Conservation (phyloP, 768 basidiomycete genomes). For the Auriculariales sp. region DNA sequence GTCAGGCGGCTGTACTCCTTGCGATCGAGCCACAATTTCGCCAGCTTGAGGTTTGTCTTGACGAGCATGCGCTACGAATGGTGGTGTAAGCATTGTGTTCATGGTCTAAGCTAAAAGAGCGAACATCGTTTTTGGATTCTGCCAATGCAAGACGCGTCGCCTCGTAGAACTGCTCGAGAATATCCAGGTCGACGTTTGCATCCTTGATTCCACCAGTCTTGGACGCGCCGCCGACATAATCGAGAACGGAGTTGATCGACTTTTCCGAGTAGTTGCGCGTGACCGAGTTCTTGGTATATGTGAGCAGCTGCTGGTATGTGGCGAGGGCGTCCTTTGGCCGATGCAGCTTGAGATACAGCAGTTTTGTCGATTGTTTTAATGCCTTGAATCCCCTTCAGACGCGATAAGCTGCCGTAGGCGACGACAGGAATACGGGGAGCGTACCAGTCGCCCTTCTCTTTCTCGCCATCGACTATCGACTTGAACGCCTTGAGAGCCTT, state of each 20-base stretch:
- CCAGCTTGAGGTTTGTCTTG: slow-evolving; percentile 93
- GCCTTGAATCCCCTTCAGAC: slow-evolving; percentile 92
- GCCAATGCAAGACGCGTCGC: slow-evolving; percentile 78
- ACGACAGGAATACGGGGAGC: slow-evolving; percentile 10
- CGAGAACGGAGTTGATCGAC: slow-evolving; percentile 94
- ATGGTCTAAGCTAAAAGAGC: slow-evolving; percentile 9
- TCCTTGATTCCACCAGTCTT: slow-evolving; percentile 34
- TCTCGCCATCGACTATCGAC: slow-evolving; percentile 77
- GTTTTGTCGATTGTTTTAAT: slow-evolving; percentile 91
- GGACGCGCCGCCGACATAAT: slow-evolving; percentile 81
- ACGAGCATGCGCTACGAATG: slow-evolving; percentile 64
- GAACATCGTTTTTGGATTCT: slow-evolving; percentile 92
- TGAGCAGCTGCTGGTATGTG: slow-evolving; percentile 74
- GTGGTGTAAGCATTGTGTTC: not conserved
- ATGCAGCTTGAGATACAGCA: slow-evolving; percentile 67
- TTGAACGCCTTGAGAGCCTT: slow-evolving; percentile 82
- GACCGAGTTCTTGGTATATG: slow-evolving; percentile 90
- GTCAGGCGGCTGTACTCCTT: slow-evolving; percentile 78
- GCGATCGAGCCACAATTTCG: slow-evolving; percentile 92
- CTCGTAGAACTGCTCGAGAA: slow-evolving; percentile 91
- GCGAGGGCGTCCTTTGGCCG: slow-evolving; percentile 73
- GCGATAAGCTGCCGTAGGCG: not conserved
- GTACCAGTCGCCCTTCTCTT: slow-evolving; percentile 90
- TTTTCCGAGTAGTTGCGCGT: slow-evolving; percentile 96
- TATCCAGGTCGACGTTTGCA: slow-evolving; percentile 39